Evolutionary conservation across 1,284 basidiomycete species (phyloP).

Genomic region (Serendipita sp.): DNA sequence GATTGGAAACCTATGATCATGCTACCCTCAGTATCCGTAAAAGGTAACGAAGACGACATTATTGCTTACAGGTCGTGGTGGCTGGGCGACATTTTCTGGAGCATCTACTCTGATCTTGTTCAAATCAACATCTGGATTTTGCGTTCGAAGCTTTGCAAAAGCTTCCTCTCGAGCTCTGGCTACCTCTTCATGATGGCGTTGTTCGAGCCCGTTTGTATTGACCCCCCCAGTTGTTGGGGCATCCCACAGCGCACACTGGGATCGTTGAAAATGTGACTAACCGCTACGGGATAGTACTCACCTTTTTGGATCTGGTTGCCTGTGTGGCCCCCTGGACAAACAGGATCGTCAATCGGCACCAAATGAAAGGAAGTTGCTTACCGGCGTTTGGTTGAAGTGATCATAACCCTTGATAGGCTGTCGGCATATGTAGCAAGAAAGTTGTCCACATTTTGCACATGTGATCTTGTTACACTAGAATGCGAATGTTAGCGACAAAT

Average conservation of each 20-base stretch:
- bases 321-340: constrained; percentile 12
- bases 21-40: too few relatives aligned
- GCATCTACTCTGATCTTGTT: constrained; percentile 43
- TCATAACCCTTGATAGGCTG: constrained; percentile 58
- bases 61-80: not conserved
- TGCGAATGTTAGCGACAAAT: not conserved
- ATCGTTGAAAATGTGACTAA: not conserved
- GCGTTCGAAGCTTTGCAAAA: constrained; percentile 38
- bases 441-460: constrained; percentile 50
- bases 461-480: constrained; percentile 68
- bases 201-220: constrained; percentile 27
- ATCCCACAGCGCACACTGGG: constrained; percentile 58
- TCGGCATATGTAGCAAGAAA: constrained; percentile 70
- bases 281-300: constrained; percentile 17
- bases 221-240: constrained; percentile 18
- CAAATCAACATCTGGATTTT: constrained; percentile 42
- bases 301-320: constrained; percentile 10
- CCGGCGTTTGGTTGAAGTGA: constrained; percentile 46
- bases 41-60: too few relatives aligned
- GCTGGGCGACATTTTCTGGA: constrained; percentile 19
- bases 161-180: constrained; percentile 52
- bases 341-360: constrained; percentile 11
- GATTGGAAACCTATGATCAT: too few relatives aligned
- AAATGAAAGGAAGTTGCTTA: constrained; percentile 10
- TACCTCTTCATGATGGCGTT: constrained; percentile 54